These are phyloP conservation scores for Serpula lacrymans DNA, from an alignment of 768 basidiomycete species.

Conservation along the genomic window DNA sequence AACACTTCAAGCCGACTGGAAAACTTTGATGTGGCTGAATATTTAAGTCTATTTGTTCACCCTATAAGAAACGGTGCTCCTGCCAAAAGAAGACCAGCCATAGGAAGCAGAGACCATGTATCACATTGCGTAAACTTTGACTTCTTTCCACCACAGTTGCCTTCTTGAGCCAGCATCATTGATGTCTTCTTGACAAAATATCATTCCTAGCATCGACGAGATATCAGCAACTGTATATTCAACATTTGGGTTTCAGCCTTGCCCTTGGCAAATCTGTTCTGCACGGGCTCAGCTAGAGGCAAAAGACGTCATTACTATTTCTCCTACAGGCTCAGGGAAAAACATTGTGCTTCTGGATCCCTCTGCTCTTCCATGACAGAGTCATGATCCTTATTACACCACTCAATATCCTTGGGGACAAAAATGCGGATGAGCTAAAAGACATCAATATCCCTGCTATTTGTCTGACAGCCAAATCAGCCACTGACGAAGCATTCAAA, in stretches of 20 bases:
- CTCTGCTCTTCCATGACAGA: conserved; percentile 8
- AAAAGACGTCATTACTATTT: conserved; percentile 8
- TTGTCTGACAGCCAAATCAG: conserved; percentile 5
- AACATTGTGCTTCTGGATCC: conserved; percentile 10
- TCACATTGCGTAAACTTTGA: no score
- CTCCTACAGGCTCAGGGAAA: conserved; percentile 9
- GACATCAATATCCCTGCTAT: conserved; percentile 7
- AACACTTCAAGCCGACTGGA: no score
- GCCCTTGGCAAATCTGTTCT: conserved; percentile 5
- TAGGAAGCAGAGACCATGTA: no score
- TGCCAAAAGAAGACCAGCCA: no score
- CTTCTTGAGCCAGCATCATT: no score
- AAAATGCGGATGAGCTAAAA: conserved; percentile 3
- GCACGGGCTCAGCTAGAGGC: conserved; percentile 1
- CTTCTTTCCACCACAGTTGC: no score
- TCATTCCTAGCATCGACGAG: no score
- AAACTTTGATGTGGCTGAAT: no score
- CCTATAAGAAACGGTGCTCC: no score
- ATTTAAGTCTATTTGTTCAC: no score
- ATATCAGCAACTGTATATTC: background rate
- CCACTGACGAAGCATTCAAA: conserved; percentile 7
- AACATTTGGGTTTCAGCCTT: background rate
- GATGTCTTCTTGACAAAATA: no score
- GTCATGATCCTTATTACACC: conserved; percentile 11
- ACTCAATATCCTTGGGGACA: conserved; percentile 10